A percentile compares a stretch with the other conserved stretches of the same genome.
Conservation (phyloP, 1,284 basidiomycete species). For the Ceratobasidium sp. region DNA sequence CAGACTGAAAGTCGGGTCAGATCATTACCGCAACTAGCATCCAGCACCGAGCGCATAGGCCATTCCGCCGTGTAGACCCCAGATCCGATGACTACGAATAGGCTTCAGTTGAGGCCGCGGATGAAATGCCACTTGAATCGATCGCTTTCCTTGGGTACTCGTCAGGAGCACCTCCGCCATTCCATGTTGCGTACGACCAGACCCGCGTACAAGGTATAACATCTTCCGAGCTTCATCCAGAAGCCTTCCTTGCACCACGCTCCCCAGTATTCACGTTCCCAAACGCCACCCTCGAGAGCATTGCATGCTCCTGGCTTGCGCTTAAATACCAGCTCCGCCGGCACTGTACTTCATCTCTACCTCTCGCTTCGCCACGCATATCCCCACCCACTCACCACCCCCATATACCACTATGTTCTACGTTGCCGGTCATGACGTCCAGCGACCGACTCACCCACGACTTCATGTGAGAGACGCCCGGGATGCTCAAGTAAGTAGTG, state of each 20-base stretch:
- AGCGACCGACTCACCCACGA: conserved; percentile 68
- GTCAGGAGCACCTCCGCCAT: conserved; percentile 36
- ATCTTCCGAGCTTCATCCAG: conserved; percentile 43
- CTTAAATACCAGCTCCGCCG: conserved; percentile 37
- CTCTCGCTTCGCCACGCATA: conserved; percentile 24
- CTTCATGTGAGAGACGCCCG: conserved; percentile 71
- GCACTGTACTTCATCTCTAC: conserved; percentile 28
- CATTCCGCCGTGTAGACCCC: conserved; percentile 31
- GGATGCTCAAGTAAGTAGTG: conserved; percentile 62
- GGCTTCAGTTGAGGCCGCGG: conserved; percentile 41
- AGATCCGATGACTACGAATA: conserved; percentile 44
- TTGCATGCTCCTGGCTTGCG: conserved; percentile 24
- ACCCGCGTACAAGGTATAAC: conserved; percentile 41
- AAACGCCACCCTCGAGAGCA: conserved; percentile 35
- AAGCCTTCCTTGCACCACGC: conserved; percentile 41
- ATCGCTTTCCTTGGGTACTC: conserved; percentile 31
- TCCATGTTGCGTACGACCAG: conserved; percentile 13
- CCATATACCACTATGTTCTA: conserved; percentile 54
- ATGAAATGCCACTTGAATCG: conserved; percentile 39
- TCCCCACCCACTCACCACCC: conserved; percentile 7
- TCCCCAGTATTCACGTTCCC: conserved; percentile 40
- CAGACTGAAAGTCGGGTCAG: conserved; percentile 39
- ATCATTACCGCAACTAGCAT: conserved; percentile 30
- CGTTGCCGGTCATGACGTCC: conserved; percentile 59
- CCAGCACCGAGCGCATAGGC: conserved; percentile 18